Conservation (phyloP, 306 rosid genomes). For the Acacia confusa region DNA sequence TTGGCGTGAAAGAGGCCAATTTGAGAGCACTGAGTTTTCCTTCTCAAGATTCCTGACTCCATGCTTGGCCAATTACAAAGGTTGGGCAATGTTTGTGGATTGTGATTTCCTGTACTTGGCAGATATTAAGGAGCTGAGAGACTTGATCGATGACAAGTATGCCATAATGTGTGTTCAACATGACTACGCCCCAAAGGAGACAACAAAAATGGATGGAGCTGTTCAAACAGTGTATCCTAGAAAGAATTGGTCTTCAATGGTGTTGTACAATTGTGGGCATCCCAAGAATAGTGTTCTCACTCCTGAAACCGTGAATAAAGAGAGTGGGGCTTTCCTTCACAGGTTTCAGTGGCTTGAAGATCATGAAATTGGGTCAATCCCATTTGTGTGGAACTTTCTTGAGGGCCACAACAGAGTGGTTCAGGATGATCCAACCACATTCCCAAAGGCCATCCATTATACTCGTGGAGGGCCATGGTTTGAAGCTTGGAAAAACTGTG, state of each 20-base stretch:
- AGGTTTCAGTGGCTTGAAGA: constrained; percentile 51
- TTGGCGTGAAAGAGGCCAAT: constrained; percentile 48
- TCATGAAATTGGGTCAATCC: constrained; percentile 44
- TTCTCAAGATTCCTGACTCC: constrained; percentile 47
- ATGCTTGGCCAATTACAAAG: constrained; percentile 34
- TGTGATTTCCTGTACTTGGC: constrained; percentile 45
- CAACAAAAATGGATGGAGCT: constrained; percentile 48
- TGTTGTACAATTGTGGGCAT: constrained; percentile 46
- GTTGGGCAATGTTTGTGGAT: constrained; percentile 52
- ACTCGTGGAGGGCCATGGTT: constrained; percentile 52
- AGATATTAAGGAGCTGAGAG: constrained; percentile 43
- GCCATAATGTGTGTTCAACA: constrained; percentile 47
- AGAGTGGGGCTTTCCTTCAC: constrained; percentile 46
- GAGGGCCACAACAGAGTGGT: constrained; percentile 48
- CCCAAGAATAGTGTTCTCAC: constrained; percentile 42
- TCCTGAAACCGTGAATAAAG: constrained; percentile 37
- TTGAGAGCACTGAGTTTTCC: constrained; percentile 50
- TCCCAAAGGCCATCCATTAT: constrained; percentile 42
- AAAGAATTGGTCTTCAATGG: constrained; percentile 55
- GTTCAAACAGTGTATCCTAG: constrained; percentile 48
- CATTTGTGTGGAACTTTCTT: constrained; percentile 48
- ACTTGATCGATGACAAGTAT: constrained; percentile 23
- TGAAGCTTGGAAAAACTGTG: constrained; percentile 48
- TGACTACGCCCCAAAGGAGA: constrained; percentile 45
- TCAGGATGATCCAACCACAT: constrained; percentile 32